These are phyloP conservation scores for Volvariella surrecta DNA, from an alignment of 1,284 basidiomycete genomes.

Conservation along the genomic window DNA sequence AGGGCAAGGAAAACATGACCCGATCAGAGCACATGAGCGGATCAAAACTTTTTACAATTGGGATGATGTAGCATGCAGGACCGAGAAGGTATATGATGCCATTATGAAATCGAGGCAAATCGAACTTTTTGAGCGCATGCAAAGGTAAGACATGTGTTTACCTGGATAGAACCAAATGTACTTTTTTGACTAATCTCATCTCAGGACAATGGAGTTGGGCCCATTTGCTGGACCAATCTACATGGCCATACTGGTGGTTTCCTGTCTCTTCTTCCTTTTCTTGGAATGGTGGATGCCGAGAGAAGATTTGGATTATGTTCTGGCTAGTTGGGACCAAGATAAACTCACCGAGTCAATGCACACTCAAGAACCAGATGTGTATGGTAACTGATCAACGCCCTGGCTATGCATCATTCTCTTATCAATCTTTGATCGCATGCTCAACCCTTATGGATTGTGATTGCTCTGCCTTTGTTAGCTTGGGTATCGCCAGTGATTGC, in stretches of 20 bases:
- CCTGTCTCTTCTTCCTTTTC: slow-evolving; percentile 71
- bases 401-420: no score
- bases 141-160: slow-evolving; percentile 35
- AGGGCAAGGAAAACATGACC: slow-evolving; percentile 65
- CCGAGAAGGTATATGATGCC: slow-evolving; percentile 75
- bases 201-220: slow-evolving; percentile 64
- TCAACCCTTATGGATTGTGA: no score
- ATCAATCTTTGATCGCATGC: no score
- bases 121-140: slow-evolving; percentile 64
- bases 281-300: slow-evolving; percentile 73
- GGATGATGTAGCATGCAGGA: slow-evolving; percentile 72
- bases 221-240: slow-evolving; percentile 73
- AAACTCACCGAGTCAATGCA: no score
- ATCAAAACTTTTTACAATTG: slow-evolving; percentile 86
- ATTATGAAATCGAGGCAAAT: slow-evolving; percentile 54
- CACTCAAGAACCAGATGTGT: no score
- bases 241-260: slow-evolving; percentile 70
- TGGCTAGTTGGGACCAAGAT: slow-evolving; percentile 22
- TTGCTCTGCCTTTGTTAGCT: no score
- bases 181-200: slow-evolving; percentile 4
- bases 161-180: no score
- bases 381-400: no score
- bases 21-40: slow-evolving; percentile 67
- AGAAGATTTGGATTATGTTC: slow-evolving; percentile 61
- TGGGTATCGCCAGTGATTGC: no score